Base-by-base conservation (phyloP, 192 early-diverging fungal species). In the Umbelopsis sp. region DNA sequence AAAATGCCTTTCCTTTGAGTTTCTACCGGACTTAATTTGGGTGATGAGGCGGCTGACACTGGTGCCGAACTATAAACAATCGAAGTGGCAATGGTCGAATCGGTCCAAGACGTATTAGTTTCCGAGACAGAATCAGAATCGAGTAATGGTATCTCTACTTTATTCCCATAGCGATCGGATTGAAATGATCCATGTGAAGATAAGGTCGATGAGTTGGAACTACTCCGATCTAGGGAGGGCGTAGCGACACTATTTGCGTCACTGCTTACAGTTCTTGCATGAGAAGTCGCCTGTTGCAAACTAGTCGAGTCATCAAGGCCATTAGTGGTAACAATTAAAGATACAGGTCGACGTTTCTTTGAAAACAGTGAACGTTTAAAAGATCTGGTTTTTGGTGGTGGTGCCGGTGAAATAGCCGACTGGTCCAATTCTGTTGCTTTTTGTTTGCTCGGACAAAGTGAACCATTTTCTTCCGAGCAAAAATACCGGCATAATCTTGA, bases 391-490 rank as follows among this genome's bases (percentile, higher is more conserved):
- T 61, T 61, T 0, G 27, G 55, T 35, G 30, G 20, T 20, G 21
- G 51, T 52, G 21, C 21, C 22, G 21, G 30, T 0, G 55, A 37
- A 15, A 2, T 61, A 35, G 55, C 15, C 25, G 55, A 18, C 33
- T 61, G 25, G 30, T 33, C 4, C 5, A 6, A 13, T 3, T 11
- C 33, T 6, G 48, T 16, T 5, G 48, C 20, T 16, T 49, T 16
- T 35, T 61, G 55, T 61, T 61, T 61, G 55, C 55, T 61, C 33
- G 55, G 55, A 61, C 55, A 61, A 35, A 61, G 55, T 30, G 55
- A 61, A 35, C 55, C 33, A 61, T 61, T 61, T 16, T 61, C 55
- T 61, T 61, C 55, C 7, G 55, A 61, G 55, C 55, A 61, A 61
- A 61, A 61, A 61, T 61, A 61, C 1, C 55, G 55, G 55, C 55